Percentiles rank a stretch among this genome's conserved stretches.
These are phyloP conservation scores for Hysterangium stoloniferum DNA, from an alignment of 768 basidiomycete genomes.

Conservation along the genomic window DNA sequence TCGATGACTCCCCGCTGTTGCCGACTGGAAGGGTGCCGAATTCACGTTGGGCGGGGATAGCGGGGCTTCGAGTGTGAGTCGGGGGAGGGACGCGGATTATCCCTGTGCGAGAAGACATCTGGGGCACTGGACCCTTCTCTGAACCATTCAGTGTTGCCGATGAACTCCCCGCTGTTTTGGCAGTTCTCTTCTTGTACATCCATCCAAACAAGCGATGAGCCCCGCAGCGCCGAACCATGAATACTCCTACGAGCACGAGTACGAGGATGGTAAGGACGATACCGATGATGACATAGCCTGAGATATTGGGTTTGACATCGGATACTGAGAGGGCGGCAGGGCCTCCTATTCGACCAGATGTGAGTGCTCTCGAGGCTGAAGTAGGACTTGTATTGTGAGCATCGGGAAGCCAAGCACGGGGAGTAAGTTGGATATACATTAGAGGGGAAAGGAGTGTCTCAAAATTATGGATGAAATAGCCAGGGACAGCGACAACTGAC, in stretches of 20 bases:
- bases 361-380: not conserved
- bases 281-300: conserved; percentile 5
- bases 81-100: too few species aligned
- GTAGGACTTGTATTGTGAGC: not conserved
- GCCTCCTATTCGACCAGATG: not conserved
- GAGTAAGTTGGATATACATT: conserved; percentile 4
- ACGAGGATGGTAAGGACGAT: conserved; percentile 1
- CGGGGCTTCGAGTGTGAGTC: too few species aligned
- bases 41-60: too few species aligned
- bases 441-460: not conserved
- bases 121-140: too few species aligned
- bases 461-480: not conserved
- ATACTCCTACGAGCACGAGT: not conserved
- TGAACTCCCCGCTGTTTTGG: not conserved
- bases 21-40: too few species aligned
- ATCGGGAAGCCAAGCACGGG: not conserved
- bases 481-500: conserved; percentile 1
- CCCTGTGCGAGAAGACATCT: too few species aligned
- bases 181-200: too few species aligned
- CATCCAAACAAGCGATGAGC: too few species aligned
- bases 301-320: not conserved
- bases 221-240: conserved; percentile 1
- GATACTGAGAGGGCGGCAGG: not conserved
- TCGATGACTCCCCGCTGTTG: too few species aligned
- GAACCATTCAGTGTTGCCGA: too few species aligned